A percentile compares a stretch with the other conserved stretches of the same genome.
Evolutionary conservation across 352 stramenopile genomes (phyloP).

Genomic region (Globisporangium spiculum): DNA sequence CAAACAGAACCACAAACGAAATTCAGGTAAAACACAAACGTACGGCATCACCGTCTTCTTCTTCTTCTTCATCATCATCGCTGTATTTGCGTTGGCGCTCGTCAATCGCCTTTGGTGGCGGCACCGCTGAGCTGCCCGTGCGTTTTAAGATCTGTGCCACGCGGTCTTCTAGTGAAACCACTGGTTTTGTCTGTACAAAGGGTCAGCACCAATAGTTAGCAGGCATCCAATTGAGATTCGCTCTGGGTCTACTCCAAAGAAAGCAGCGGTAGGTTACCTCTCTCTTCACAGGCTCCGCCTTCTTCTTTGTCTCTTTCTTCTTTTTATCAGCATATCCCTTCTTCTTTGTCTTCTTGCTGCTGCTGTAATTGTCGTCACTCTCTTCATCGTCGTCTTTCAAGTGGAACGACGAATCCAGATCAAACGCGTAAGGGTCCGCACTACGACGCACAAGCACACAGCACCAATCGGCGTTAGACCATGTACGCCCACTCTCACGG

Average conservation of each 20-base stretch:
- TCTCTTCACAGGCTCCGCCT: slow-evolving; percentile 27
- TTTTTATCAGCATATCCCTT: background rate
- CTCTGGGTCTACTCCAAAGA: background rate
- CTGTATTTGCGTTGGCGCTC: slow-evolving; percentile 24
- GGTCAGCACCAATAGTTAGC: background rate
- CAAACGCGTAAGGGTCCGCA: slow-evolving; percentile 73
- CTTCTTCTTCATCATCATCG: slow-evolving; percentile 19
- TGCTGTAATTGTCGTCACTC: slow-evolving; percentile 4
- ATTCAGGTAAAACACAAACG: background rate
- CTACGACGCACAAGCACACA: slow-evolving; percentile 17
- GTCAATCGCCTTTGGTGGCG: slow-evolving; percentile 18
- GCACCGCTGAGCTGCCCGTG: slow-evolving; percentile 53
- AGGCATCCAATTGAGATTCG: background rate
- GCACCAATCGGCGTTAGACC: background rate
- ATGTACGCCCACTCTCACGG: background rate
- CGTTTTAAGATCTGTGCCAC: slow-evolving; percentile 76
- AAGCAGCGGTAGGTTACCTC: slow-evolving; percentile 10
- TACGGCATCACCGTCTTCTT: slow-evolving; percentile 11
- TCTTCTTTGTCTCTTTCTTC: slow-evolving; percentile 32
- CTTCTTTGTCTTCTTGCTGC: slow-evolving; percentile 12
- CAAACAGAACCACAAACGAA: background rate
- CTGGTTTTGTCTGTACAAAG: slow-evolving; percentile 20
- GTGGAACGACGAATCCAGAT: slow-evolving; percentile 43
- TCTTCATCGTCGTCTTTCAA: slow-evolving; percentile 23
- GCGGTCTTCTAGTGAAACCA: slow-evolving; percentile 65